Conservation (phyloP, 345 rosid species). For the Sonneratia alba region DNA sequence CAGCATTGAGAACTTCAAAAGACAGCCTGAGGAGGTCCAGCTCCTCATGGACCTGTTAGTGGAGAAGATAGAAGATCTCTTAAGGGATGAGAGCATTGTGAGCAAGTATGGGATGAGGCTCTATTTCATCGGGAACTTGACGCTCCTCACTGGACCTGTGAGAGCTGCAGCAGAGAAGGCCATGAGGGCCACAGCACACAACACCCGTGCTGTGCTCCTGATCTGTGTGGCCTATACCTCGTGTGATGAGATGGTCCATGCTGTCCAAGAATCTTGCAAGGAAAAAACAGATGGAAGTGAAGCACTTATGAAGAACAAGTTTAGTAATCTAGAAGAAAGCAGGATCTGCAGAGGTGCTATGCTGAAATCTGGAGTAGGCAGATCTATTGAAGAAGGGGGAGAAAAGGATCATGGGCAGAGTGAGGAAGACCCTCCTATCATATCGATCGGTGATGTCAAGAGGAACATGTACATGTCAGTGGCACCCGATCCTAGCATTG, state of each 20-base stretch:
- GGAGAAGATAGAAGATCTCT: slow-evolving; percentile 56
- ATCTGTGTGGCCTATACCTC: slow-evolving; percentile 59
- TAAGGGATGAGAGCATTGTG: slow-evolving; percentile 51
- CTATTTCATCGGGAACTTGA: slow-evolving; percentile 43
- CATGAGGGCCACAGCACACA: slow-evolving; percentile 47
- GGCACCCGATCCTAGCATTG: slow-evolving; percentile 57
- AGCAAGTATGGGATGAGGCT: slow-evolving; percentile 46
- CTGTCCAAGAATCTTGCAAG: slow-evolving; percentile 51
- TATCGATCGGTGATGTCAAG: slow-evolving; percentile 36
- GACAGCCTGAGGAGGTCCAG: slow-evolving; percentile 59
- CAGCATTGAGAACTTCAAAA: slow-evolving; percentile 66
- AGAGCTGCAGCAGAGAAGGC: slow-evolving; percentile 43
- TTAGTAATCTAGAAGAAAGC: no score
- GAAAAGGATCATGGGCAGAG: no score
- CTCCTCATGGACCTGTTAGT: slow-evolving; percentile 61
- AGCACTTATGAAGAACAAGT: no score
- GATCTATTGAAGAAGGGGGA: no score
- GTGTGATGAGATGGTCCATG: slow-evolving; percentile 58
- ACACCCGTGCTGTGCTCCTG: slow-evolving; percentile 32
- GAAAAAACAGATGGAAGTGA: slow-evolving; percentile 14
- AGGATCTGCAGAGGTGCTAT: no score
- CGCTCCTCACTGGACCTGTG: slow-evolving; percentile 34
- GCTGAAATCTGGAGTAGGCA: no score
- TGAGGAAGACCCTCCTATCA: background rate
- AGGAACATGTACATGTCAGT: slow-evolving; percentile 40